phyloP scores from a whole-genome alignment of 257 asterid genomes.

The Solanum etuberosum region DNA sequence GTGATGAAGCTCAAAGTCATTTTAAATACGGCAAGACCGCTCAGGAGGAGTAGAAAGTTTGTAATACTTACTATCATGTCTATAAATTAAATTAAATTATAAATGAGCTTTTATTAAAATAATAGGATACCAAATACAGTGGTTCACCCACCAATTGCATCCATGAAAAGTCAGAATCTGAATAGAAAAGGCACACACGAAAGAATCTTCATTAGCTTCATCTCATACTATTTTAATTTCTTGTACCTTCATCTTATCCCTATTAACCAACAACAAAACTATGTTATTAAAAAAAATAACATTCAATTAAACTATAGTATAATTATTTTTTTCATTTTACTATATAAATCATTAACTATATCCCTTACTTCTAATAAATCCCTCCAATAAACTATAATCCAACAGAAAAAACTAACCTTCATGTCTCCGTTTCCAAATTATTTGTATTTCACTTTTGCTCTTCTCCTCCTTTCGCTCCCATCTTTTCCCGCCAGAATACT shows the following conservation, averaged over 20 bases:
- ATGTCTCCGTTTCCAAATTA: constrained; percentile 53
- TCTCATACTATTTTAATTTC: constrained; percentile 7
- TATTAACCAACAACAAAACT: neutral
- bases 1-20: no score
- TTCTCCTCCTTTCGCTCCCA: constrained; percentile 20
- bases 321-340: neutral
- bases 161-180: constrained; percentile 26
- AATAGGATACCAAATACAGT: constrained; percentile 7
- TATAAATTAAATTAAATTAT: neutral
- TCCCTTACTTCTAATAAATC: neutral
- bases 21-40: no score
- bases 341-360: neutral
- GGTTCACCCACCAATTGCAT: constrained; percentile 30
- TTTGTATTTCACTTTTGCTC: neutral
- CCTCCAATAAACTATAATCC: constrained; percentile 9
- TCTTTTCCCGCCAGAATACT: constrained; percentile 31
- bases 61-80: neutral
- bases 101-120: neutral
- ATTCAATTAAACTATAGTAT: neutral
- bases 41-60: no score
- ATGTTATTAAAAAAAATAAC: neutral
- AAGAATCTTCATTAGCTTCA: constrained; percentile 33
- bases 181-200: constrained; percentile 13
- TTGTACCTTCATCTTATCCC: constrained; percentile 26
- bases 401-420: constrained; percentile 22